Conservation (phyloP, 768 basidiomycete species). For the Amanita muscaria region DNA sequence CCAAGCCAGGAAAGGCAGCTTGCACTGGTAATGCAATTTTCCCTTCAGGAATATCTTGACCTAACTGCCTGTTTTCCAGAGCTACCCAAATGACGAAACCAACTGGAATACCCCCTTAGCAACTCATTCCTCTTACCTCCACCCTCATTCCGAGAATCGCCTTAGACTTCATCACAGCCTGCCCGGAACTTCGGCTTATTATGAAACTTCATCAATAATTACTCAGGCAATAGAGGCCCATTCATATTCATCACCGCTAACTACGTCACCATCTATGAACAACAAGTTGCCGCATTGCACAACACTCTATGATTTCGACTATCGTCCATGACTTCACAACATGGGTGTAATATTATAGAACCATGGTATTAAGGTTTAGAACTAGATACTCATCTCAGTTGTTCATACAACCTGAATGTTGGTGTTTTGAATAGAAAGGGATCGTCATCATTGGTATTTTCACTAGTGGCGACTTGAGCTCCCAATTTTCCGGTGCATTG, state of each 20-base stretch:
- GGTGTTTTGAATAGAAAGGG: slow-evolving; percentile 7
- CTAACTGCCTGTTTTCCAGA: neutral
- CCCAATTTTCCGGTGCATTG: slow-evolving; percentile 22
- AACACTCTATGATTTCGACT: too few relatives aligned
- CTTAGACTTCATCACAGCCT: neutral
- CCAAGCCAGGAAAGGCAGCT: neutral
- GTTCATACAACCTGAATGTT: slow-evolving; percentile 6
- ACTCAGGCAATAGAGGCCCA: neutral
- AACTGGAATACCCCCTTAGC: neutral
- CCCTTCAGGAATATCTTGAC: neutral
- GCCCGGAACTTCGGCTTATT: neutral
- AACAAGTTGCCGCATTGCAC: neutral
- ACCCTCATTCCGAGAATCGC: neutral
- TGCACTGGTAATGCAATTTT: neutral
- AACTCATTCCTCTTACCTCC: neutral
- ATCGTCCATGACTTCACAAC: too few relatives aligned
- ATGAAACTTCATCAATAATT: slow-evolving; percentile 1
- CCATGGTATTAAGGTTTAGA: too few relatives aligned
- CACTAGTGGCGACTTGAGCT: neutral
- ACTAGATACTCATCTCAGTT: slow-evolving; percentile 7
- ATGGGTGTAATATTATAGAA: too few relatives aligned
- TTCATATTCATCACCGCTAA: neutral
- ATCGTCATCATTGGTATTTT: slow-evolving; percentile 5
- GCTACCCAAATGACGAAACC: neutral
- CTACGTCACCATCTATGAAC: neutral